Percentiles rank a stretch among this genome's conserved stretches.
These are phyloP conservation scores for Monosporascus sp. DNA, from an alignment of 2,329 filamentous ascomycete species.

Conservation along the genomic window DNA sequence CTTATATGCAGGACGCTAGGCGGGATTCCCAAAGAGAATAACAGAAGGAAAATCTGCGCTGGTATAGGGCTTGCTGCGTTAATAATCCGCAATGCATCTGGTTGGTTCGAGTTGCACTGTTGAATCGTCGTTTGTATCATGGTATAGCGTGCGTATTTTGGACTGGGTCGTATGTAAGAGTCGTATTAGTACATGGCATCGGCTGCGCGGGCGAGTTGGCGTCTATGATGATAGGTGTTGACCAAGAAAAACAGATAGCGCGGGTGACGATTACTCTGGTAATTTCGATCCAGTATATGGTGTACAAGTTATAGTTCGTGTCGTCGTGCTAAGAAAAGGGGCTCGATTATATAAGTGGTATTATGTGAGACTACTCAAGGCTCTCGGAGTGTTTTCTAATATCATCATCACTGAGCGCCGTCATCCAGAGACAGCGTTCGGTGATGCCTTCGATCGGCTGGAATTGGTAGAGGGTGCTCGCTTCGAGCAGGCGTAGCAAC, in stretches of 20 bases:
- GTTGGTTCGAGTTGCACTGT: neutral
- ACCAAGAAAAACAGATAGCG: neutral
- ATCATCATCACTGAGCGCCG: slow-evolving; percentile 70
- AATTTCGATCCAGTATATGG: slow-evolving; percentile 7
- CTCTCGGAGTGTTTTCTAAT: slow-evolving; percentile 53
- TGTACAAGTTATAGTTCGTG: slow-evolving; percentile 16
- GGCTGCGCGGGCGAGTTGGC: neutral
- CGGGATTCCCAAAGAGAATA: too few species aligned
- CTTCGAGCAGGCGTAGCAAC: slow-evolving; percentile 71
- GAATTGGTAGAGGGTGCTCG: slow-evolving; percentile 70
- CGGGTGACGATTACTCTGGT: neutral
- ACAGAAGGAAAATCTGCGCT: too few species aligned
- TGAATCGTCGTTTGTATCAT: neutral
- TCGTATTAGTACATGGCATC: neutral
- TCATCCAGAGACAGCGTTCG: slow-evolving; percentile 81
- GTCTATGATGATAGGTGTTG: neutral
- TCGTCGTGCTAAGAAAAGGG: neutral
- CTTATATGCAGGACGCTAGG: too few species aligned
- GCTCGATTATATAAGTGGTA: neutral
- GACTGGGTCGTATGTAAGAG: neutral
- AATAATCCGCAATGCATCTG: neutral
- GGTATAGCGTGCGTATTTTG: neutral
- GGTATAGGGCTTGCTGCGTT: too few species aligned
- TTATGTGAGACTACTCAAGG: slow-evolving; percentile 34
- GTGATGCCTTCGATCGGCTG: slow-evolving; percentile 71